Evolutionary conservation across 371 early-diverging fungal species (phyloP).

Genomic region (Rhizopus sp.): DNA sequence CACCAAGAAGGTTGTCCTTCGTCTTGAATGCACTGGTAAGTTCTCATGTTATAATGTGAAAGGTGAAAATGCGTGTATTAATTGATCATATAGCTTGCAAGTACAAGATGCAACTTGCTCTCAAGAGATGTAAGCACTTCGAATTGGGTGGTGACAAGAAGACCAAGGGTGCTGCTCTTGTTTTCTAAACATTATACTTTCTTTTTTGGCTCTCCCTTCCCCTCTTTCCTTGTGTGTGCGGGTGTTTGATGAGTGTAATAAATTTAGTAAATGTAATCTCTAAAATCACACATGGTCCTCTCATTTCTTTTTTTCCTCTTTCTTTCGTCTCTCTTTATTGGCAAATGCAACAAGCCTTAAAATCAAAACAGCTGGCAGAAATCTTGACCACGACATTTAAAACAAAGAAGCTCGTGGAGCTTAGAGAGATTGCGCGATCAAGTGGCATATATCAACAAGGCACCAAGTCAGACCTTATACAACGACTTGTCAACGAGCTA

Average conservation of each 20-base stretch:
- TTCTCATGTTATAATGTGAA: neutral
- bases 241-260: too few relatives aligned
- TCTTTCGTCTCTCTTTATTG: too few relatives aligned
- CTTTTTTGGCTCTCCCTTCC: too few relatives aligned
- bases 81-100: conserved; percentile 73
- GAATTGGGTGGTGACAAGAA: conserved; percentile 99
- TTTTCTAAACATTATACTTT: conserved; percentile 54
- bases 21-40: conserved; percentile 91
- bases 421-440: neutral
- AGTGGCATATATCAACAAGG: neutral
- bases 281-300: too few relatives aligned
- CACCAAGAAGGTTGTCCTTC: conserved; percentile 98
- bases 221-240: too few relatives aligned
- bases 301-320: too few relatives aligned
- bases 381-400: too few relatives aligned
- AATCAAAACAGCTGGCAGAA: too few relatives aligned
- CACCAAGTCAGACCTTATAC: neutral
- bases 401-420: neutral
- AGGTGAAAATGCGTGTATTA: neutral
- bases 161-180: conserved; percentile 69
- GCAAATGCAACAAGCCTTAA: too few relatives aligned
- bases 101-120: conserved; percentile 89
- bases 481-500: neutral
- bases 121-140: conserved; percentile 99
- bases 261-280: too few relatives aligned